phyloP scores from a whole-genome alignment of 257 asterid species.

The Eustoma russellianum region DNA sequence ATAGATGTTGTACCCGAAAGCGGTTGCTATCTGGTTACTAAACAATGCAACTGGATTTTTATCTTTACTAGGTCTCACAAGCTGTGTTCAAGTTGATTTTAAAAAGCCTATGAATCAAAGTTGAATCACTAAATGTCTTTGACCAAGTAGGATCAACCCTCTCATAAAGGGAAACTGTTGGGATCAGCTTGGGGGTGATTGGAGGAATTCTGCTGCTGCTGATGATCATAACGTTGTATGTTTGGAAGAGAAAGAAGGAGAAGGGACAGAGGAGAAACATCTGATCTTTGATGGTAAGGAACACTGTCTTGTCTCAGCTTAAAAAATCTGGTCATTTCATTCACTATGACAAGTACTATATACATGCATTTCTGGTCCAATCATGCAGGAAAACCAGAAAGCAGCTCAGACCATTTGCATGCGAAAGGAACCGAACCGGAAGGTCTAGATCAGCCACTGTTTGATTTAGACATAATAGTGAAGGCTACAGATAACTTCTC shows the following conservation, averaged over 20 bases:
- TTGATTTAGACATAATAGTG: conserved; percentile 17
- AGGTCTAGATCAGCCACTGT: conserved; percentile 31
- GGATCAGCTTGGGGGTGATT: conserved; percentile 6
- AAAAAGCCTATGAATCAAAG: background rate
- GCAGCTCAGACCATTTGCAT: background rate
- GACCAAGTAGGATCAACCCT: conserved; percentile 2
- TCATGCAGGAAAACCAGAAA: conserved; percentile 1
- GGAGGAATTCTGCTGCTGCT: background rate
- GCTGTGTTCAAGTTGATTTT: background rate
- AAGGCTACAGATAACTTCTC: conserved; percentile 38
- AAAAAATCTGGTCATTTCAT: background rate
- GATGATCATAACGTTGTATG: background rate
- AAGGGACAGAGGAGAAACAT: background rate
- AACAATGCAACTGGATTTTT: too few relatives aligned
- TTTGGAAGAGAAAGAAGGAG: conserved; percentile 2
- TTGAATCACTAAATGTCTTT: background rate
- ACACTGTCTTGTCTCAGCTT: background rate
- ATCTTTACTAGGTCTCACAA: background rate
- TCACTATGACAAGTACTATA: background rate
- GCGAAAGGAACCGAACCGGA: background rate
- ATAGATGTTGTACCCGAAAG: too few relatives aligned
- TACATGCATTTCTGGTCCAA: background rate
- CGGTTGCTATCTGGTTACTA: too few relatives aligned
- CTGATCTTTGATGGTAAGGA: conserved; percentile 2
- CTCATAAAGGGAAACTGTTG: background rate